Evolutionary conservation across 495 filamentous ascomycete genomes (phyloP).

Genomic region (Collariella sp.): DNA sequence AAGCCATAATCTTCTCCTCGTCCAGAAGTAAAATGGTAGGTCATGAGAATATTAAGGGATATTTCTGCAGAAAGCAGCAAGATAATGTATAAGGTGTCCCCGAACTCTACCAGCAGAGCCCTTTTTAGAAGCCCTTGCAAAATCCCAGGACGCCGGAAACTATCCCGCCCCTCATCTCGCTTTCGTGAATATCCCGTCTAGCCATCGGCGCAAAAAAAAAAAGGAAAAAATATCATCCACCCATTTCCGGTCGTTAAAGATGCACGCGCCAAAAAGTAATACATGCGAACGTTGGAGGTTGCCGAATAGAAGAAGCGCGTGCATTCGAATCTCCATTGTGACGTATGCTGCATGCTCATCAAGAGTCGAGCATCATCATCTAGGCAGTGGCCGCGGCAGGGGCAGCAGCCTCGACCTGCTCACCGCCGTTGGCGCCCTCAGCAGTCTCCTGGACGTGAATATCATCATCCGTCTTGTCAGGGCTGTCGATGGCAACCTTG

Average conservation of each 20-base stretch:
- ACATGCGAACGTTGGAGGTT: conserved; percentile 25
- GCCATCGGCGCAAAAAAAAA: conserved; percentile 15
- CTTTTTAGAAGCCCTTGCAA: conserved; percentile 21
- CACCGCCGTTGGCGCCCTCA: conserved; percentile 31
- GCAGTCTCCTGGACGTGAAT: conserved; percentile 42
- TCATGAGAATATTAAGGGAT: conserved; percentile 30
- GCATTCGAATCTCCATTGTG: conserved; percentile 17
- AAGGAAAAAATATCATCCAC: conserved; percentile 23
- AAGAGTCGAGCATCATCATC: conserved; percentile 14
- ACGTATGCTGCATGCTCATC: conserved; percentile 22
- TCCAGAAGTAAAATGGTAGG: conserved; percentile 8
- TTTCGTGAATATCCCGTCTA: conserved; percentile 24
- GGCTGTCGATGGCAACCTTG: conserved; percentile 99
- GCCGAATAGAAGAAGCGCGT: conserved; percentile 25
- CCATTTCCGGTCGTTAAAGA: conserved; percentile 30
- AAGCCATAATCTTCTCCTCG: conserved; percentile 13
- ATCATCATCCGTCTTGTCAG: conserved; percentile 93
- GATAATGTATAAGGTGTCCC: conserved; percentile 23
- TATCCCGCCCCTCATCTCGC: conserved; percentile 26
- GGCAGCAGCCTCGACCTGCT: conserved; percentile 33
- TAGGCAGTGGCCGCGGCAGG: conserved; percentile 17
- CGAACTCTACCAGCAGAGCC: conserved; percentile 25
- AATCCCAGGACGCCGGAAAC: conserved; percentile 27
- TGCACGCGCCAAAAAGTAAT: conserved; percentile 29
- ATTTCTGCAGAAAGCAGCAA: conserved; percentile 24